Evolutionary conservation across 23 red algal genomes (phyloP), one percentile per base, ranked within the genome.

Genomic region (Gracilaria vermiculophylla): DNA sequence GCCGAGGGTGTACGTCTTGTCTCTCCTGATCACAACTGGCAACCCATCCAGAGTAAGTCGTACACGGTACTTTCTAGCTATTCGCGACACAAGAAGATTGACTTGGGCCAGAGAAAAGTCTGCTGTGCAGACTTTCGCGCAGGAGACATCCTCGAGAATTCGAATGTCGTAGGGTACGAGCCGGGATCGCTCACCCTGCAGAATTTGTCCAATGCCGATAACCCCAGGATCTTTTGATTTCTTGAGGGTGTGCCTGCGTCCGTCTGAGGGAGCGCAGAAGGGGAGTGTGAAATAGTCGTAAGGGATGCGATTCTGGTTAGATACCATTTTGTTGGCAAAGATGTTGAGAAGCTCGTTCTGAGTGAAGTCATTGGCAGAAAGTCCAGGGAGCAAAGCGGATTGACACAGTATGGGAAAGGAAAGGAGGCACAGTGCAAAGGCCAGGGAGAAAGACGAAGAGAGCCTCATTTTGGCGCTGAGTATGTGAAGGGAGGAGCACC

Each of bases 251-350:
- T 19, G 69, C 11, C 41, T 34, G 11, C 54, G 57, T 29, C 45
- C 12, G 5, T 41, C 74, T 21, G 62, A 54, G 62, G 96, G 92
- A 1, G 58, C 28, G 82, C 96, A 98, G 67, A 95, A 98, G 80
- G 92, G 92, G 33, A 98, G 82, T 49, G 91, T 93, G 72, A 88
- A 95, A 81, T 95, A 98, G 87, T 95, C 81, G 78, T 66, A 98
- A 34, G 96, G 96, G 49, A 98, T 52, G 33, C 83, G 81, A 34
- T 85, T 80, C 35, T 67, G 45, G 24, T 77, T 23, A 27, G 87
- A 95, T 13, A 90, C 85, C 34, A 98, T 85, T 36, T 91, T 95
- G 81, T 91, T 81, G 11, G 96, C 92, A 50, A 92, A 92, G 25
- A 98, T 78, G 64, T 82, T 62, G 36, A 98, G 81, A 37, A 57